Evolutionary conservation across 371 early-diverging fungal genomes (phyloP), one percentile per base, ranked within the genome.

Genomic region (Mucor indicus): DNA sequence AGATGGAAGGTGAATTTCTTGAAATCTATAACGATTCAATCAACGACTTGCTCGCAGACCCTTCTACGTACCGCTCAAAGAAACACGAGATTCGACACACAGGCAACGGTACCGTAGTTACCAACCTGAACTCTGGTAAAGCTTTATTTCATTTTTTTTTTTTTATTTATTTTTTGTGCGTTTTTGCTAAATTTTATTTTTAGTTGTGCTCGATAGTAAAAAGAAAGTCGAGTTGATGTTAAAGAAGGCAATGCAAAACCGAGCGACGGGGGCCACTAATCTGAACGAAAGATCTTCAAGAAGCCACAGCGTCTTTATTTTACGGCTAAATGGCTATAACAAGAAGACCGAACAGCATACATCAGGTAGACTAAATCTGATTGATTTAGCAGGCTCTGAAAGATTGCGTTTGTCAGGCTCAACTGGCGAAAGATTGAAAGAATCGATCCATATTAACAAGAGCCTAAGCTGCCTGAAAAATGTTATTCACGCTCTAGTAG

Each of bases 301-400:
- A 53, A 92, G 93, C 48, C 99, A 99, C 71, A 87, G 89, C 54
- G 93, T 96, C 13, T 95, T 95, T 55, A 91, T 89, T 13, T 66
- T 98, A 21, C 78, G 84, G 8, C 57, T 98, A 1, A 61, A 72
- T 3, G 95, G 96, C 24, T 55, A 52, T 23, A 95, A 97, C 64
- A 23, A 69, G 0, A 50, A 79, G 7, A 89, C 90, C 0, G 79
- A 77, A 13, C 93, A 95, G 64, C 61, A 62, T 4, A 75, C 77
- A 13, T 64, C 75, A 15, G 96, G 98, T 3, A 72, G 84, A 11
- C 76, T 99, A 23, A 93, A 92, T 50, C 73, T 98, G 58, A 92
- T 99, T 42, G 99, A 99, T 64, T 64, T 98, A 40, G 99, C 99
- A 10, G 99, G 99, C n/a, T 92, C 91, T 11, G 99, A 99, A 74